Base-by-base conservation (phyloP, 2,329 filamentous ascomycete genomes). In the Aspergillus sp. region DNA sequence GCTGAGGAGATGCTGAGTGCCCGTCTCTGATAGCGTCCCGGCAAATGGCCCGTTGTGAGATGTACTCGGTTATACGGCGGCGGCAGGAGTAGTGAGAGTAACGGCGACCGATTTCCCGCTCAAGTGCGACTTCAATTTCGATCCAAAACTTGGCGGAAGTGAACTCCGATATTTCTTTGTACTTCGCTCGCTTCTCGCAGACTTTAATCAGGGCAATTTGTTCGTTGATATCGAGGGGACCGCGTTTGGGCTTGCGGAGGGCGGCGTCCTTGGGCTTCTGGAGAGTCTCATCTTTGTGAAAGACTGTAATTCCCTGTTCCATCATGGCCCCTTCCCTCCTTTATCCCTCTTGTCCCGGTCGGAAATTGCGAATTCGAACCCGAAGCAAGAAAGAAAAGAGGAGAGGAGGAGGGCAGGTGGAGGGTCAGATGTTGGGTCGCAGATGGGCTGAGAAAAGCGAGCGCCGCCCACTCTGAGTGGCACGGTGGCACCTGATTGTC, bases 41-140 rank as follows among this genome's bases (percentile, higher is more conserved):
- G 28, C 53, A 64, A 19, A 59, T 30, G 43, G 56, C 59, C 8
- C 64, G 60, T 31, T 68, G 63, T n/a, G 43, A 30, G 30, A 69
- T 59, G 45, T 65, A 61, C 19, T 63, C 61, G 2, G 48, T 50
- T 34, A 73, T 70, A 22, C 68, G 67, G 25, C 71, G 69, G 6
- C 66, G 69, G 46, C 71, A 73, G 3, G 71, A 73, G 41, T 69
- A 68, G 69, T 70, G 71, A 0, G 71, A 72, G 43, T 73, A 73
- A 11, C 57, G 46, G n/a, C 71, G 69, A 34, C 65, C 65, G 13
- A 67, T 68, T 45, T 52, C 28, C 30, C 50, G 41, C 13, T 62
- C 54, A 3, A 72, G 61, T 2, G 54, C 28, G 6, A 53, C 41
- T 5, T 71, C 64, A 7, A 72, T 64, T 3, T 50, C 46, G 17